A percentile compares a stretch with the other conserved stretches of the same genome.
phyloP scores from a whole-genome alignment of 495 filamentous ascomycete species.

The Aspergillus asperescens region DNA sequence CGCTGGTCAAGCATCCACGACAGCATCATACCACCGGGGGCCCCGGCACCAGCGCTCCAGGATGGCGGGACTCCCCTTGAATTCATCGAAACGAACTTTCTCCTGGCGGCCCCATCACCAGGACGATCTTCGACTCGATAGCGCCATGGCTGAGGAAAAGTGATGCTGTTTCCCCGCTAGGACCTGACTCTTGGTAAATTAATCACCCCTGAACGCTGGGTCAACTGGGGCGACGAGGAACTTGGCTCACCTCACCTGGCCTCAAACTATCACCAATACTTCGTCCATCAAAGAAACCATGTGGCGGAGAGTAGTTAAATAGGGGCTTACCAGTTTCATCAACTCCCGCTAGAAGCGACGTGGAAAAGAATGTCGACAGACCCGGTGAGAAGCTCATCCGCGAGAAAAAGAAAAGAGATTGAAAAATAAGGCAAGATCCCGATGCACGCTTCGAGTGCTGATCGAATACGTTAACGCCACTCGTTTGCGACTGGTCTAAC shows the following conservation, averaged over 20 bases:
- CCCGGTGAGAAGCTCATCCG: not conserved
- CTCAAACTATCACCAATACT: not conserved
- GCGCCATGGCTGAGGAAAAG: not conserved
- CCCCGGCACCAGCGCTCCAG: not conserved
- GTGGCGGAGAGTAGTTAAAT: not conserved
- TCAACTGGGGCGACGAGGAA: not conserved
- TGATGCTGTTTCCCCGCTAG: not conserved
- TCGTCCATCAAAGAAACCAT: too few species aligned
- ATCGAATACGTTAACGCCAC: not conserved
- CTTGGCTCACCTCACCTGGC: not conserved
- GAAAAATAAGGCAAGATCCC: not conserved
- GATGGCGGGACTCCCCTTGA: not conserved
- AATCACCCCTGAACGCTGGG: not conserved
- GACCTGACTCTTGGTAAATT: not conserved
- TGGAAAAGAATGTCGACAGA: not conserved
- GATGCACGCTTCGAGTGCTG: not conserved
- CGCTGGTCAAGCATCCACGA: not conserved
- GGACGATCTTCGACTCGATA: slow-evolving; percentile 1
- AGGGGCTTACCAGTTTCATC: not conserved
- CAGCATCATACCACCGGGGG: slow-evolving; percentile 7
- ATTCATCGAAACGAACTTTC: not conserved
- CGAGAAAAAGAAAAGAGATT: slow-evolving; percentile 3
- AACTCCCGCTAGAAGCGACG: slow-evolving; percentile 5
- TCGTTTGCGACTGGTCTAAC: not conserved
- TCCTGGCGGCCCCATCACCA: not conserved